These are phyloP conservation scores for Podaxis sp. DNA, from an alignment of 768 basidiomycete species.

Conservation along the genomic window DNA sequence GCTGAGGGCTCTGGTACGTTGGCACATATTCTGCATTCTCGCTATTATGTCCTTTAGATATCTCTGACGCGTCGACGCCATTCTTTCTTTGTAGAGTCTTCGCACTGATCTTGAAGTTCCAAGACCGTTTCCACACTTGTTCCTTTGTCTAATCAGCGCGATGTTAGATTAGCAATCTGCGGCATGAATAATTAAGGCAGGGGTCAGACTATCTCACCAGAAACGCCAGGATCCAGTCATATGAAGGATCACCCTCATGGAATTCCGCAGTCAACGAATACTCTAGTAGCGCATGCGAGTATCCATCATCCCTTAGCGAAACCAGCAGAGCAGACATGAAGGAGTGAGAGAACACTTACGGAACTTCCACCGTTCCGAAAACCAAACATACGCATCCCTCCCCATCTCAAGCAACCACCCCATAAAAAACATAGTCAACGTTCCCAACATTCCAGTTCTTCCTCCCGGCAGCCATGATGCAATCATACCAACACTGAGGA, in stretches of 20 bases:
- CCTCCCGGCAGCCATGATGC: conserved; percentile 7
- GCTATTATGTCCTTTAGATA: conserved; percentile 17
- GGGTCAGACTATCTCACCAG: conserved; percentile 25
- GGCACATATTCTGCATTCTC: conserved; percentile 42
- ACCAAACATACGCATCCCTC: conserved; percentile 24
- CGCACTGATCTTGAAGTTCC: conserved; percentile 40
- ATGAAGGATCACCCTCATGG: conserved; percentile 36
- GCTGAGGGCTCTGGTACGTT: conserved; percentile 35
- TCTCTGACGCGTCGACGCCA: conserved; percentile 27
- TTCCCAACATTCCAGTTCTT: background rate
- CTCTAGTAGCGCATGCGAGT: conserved; percentile 22
- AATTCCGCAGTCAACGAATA: conserved; percentile 39
- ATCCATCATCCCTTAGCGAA: background rate
- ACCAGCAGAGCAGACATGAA: background rate
- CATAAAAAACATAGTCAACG: conserved; percentile 12
- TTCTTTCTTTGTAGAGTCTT: conserved; percentile 39
- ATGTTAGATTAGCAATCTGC: background rate
- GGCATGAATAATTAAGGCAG: background rate
- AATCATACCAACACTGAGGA: conserved; percentile 8
- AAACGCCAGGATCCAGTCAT: conserved; percentile 41
- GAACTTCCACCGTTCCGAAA: conserved; percentile 28
- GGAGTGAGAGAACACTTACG: conserved; percentile 21
- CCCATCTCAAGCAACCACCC: conserved; percentile 14
- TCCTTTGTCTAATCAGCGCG: conserved; percentile 33
- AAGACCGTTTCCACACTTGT: conserved; percentile 39